Evolutionary conservation across 2,329 filamentous ascomycete species (phyloP).

Genomic region (Tolypocladium paradoxum): DNA sequence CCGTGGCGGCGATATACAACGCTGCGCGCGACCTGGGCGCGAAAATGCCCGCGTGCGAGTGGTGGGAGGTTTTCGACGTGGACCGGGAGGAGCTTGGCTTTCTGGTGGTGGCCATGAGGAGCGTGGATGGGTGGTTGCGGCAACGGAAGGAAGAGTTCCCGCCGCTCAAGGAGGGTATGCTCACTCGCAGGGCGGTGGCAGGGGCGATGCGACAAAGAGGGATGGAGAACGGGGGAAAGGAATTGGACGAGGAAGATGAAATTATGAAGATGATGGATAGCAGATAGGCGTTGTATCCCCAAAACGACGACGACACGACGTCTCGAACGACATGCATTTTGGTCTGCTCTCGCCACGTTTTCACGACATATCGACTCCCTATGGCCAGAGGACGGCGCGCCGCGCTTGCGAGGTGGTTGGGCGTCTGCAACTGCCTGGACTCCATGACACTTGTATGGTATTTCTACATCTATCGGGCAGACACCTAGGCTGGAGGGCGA

Average conservation of each 20-base stretch:
- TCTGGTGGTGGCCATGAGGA: conserved; percentile 74
- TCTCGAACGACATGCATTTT: neutral
- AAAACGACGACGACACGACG: neutral
- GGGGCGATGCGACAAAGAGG: conserved; percentile 47
- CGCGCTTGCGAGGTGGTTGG: too few species aligned
- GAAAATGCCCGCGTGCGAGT: conserved; percentile 72
- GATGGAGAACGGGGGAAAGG: conserved; percentile 17
- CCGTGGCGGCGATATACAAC: conserved; percentile 84
- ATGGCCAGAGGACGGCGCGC: too few species aligned
- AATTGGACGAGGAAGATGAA: conserved; percentile 29
- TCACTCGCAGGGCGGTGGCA: conserved; percentile 48
- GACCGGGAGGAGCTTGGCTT: conserved; percentile 92
- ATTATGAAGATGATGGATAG: conserved; percentile 30
- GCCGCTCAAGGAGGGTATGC: conserved; percentile 35
- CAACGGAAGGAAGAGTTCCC: conserved; percentile 47
- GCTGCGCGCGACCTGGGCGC: conserved; percentile 66
- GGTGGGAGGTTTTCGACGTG: conserved; percentile 98
- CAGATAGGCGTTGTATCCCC: conserved; percentile 7
- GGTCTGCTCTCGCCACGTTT: neutral
- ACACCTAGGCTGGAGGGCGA: too few species aligned
- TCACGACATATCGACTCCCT: neutral
- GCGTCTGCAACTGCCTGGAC: too few species aligned
- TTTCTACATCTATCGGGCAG: too few species aligned
- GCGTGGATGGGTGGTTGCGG: conserved; percentile 59
- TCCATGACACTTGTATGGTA: too few species aligned